Evolutionary conservation across 2,329 filamentous ascomycete genomes (phyloP), one percentile per base, ranked within the genome.

Genomic region (Colletotrichum echinochloae): DNA sequence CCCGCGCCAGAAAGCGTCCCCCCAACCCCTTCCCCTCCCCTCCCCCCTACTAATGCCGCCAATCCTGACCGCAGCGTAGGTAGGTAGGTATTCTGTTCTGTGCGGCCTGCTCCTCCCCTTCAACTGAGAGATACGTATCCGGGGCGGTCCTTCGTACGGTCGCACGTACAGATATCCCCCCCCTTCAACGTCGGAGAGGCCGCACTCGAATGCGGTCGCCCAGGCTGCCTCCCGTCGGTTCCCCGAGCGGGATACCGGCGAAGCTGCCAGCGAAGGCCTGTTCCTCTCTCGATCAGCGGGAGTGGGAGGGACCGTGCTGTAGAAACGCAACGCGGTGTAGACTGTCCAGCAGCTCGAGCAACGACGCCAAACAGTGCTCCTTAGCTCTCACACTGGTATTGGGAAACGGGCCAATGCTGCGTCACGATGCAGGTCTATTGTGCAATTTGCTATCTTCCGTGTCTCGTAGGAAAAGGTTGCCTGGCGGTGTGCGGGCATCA

Each of bases 331-430:
- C 39, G 26, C 49, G 55, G 28, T 28, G 35, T 56, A 35, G 28
- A 44, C 63, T 39, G 28, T 23, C 18, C 28, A 16, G 14, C 44
- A 62, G 20, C n/a, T 35, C 11, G 20, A 33, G 51, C 33, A 35
- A 23, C 30, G 52, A 23, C 52, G 28, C 52, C 30, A 35, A 16
- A 35, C 26, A 35, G 56, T 26, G 14, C n/a, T 57, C n/a, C 37
- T 35, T 11, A 62, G 37, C 49, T 62, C 67, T 62, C 67, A 62
- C 57, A n/a, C 9, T 61, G 67, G 30, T 26, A 57, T 57, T 57
- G 26, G 23, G 33, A n/a, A 62, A 62, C 41, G 35, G 67, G 37
- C 35, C 33, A 60, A 23, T 35, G 46, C 35, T 55, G 48, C 66
- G 54, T 66, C 56, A 51, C 44, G 44, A 62, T 56, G 37, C 44